Conservation (phyloP, 305 asterid genomes). For the Fraxinus xanthoxyloides region DNA sequence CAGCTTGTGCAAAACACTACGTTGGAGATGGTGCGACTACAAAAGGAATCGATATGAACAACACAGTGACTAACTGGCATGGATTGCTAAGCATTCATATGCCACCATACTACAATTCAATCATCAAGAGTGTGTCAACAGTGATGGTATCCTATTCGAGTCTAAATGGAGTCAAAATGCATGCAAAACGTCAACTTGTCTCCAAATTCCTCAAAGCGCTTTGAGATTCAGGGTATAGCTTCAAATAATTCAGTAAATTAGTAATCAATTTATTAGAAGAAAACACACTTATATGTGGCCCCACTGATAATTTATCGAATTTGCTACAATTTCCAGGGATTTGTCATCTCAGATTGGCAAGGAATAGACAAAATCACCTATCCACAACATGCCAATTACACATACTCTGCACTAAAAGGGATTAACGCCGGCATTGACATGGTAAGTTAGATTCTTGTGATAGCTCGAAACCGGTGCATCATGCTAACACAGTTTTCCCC, state of each 20-base stretch:
- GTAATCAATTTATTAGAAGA: background rate
- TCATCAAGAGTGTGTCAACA: constrained; percentile 42
- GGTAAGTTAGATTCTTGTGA: constrained; percentile 21
- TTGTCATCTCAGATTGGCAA: constrained; percentile 48
- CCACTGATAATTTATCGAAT: background rate
- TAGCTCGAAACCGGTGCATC: background rate
- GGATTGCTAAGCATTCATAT: constrained; percentile 44
- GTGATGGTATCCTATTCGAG: constrained; percentile 52
- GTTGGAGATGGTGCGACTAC: constrained; percentile 56
- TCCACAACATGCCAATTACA: constrained; percentile 44
- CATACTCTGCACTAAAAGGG: constrained; percentile 36
- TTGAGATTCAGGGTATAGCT: constrained; percentile 35
- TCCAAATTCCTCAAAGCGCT: constrained; percentile 39
- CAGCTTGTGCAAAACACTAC: constrained; percentile 50
- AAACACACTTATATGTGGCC: background rate
- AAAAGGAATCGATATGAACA: constrained; percentile 47
- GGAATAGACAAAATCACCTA: constrained; percentile 42
- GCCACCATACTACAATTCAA: constrained; percentile 44
- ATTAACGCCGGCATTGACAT: constrained; percentile 49
- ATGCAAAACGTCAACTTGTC: constrained; percentile 36
- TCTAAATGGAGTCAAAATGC: constrained; percentile 50
- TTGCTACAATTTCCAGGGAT: constrained; percentile 30
- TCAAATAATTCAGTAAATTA: background rate
- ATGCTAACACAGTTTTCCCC: background rate
- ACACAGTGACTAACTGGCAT: constrained; percentile 44